A percentile compares a stretch with the other conserved stretches of the same genome.
These are phyloP conservation scores for Kodamaea jinghongensis DNA, from an alignment of 805 yeast species.

Conservation along the genomic window DNA sequence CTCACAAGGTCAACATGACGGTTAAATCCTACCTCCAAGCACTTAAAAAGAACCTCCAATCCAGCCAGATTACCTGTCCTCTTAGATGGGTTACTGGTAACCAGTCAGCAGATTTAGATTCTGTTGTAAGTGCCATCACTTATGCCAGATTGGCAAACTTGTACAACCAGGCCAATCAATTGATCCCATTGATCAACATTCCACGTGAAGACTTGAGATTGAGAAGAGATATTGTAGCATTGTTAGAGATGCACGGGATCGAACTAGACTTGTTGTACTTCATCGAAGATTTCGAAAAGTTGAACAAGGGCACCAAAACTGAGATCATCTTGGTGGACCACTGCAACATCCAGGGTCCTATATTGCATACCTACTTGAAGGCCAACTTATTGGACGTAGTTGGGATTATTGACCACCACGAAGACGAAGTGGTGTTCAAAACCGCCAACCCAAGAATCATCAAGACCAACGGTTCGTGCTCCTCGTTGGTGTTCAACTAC, in stretches of 20 bases:
- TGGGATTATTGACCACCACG: conserved; percentile 86
- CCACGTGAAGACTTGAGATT: conserved; percentile 60
- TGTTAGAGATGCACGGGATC: conserved; percentile 49
- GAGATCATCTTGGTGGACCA: conserved; percentile 78
- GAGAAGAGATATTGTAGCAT: conserved; percentile 66
- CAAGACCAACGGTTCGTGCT: conserved; percentile 70
- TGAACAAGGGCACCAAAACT: conserved; percentile 9
- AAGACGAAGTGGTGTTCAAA: conserved; percentile 53
- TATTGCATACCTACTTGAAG: conserved; percentile 27
- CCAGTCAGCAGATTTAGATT: conserved; percentile 86
- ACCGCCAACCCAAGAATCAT: conserved; percentile 63
- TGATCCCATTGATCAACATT: conserved; percentile 77
- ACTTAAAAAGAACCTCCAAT: conserved; percentile 17
- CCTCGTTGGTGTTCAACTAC: conserved; percentile 65
- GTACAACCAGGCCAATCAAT: conserved; percentile 26
- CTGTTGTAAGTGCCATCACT: conserved; percentile 72
- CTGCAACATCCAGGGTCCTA: conserved; percentile 59
- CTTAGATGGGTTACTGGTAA: conserved; percentile 66
- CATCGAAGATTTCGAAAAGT: conserved; percentile 58
- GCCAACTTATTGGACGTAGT: conserved; percentile 33
- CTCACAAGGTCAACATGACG: conserved; percentile 16
- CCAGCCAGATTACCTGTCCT: conserved; percentile 14
- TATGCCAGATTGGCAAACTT: conserved; percentile 59
- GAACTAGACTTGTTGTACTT: conserved; percentile 52
- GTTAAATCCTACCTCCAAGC: conserved; percentile 20